Evolutionary conservation across 345 rosid genomes (phyloP).

Genomic region (Melaleuca quinquenervia): DNA sequence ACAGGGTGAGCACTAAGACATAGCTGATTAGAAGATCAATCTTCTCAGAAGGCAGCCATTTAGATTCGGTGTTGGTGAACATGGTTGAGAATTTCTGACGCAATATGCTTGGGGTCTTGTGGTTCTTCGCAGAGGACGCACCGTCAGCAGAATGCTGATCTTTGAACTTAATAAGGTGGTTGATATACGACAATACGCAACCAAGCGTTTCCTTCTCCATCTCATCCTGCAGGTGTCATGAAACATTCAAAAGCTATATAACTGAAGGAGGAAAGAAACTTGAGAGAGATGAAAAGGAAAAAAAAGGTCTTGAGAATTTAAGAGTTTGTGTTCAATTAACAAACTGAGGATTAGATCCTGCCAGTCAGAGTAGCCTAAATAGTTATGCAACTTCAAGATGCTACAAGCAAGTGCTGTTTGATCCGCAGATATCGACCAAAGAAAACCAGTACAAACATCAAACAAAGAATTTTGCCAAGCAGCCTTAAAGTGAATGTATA

Average conservation of each 20-base stretch:
- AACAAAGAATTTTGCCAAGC: background rate
- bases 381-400: background rate
- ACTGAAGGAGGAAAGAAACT: background rate
- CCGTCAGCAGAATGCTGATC: conserved; percentile 47
- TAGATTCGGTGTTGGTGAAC: conserved; percentile 36
- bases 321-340: conserved; percentile 4
- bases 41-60: conserved; percentile 35
- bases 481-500: background rate
- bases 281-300: background rate
- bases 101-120: conserved; percentile 44
- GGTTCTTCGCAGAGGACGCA: conserved; percentile 41
- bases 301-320: background rate
- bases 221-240: conserved; percentile 30
- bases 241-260: background rate
- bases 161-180: conserved; percentile 76
- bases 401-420: background rate
- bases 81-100: conserved; percentile 30
- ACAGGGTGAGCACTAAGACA: conserved; percentile 61
- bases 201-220: conserved; percentile 28
- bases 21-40: conserved; percentile 63
- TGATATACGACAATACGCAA: conserved; percentile 40
- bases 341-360: background rate
- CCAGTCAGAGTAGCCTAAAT: background rate
- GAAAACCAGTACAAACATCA: background rate
- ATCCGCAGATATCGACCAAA: background rate